phyloP scores from a whole-genome alignment of 106 monocot species.

The Phalaenopsis aphrodite region DNA sequence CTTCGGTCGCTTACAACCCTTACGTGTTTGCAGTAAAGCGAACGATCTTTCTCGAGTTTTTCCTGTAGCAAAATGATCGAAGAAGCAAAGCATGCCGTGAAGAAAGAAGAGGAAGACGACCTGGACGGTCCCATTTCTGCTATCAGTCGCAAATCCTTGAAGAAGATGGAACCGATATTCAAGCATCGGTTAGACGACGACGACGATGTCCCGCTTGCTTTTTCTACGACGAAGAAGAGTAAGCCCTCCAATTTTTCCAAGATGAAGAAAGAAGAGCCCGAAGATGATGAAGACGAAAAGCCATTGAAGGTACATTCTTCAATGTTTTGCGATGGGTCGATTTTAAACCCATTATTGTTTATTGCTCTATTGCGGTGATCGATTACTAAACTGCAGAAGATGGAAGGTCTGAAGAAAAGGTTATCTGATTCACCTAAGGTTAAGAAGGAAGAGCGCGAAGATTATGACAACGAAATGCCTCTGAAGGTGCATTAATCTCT shows the following conservation, averaged over 20 bases:
- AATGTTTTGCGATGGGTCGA: not conserved
- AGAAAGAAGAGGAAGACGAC: slow-evolving; percentile 3
- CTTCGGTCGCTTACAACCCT: not conserved
- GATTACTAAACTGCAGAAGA: slow-evolving; percentile 6
- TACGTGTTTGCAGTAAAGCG: too few relatives aligned
- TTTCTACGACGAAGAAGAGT: slow-evolving; percentile 28
- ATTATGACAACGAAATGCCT: slow-evolving; percentile 15
- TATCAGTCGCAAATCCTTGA: not conserved
- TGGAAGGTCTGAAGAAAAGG: slow-evolving; percentile 14
- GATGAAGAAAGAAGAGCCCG: slow-evolving; percentile 27
- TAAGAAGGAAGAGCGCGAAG: slow-evolving; percentile 23
- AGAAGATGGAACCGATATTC: not conserved
- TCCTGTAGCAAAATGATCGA: not conserved
- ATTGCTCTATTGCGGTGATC: not conserved
- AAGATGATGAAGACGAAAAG: slow-evolving; percentile 18
- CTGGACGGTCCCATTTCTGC: slow-evolving; percentile 4
- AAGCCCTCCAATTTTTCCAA: slow-evolving; percentile 12
- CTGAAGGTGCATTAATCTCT: not conserved
- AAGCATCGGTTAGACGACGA: slow-evolving; percentile 18
- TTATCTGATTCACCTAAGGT: slow-evolving; percentile 11
- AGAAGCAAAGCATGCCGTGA: not conserved
- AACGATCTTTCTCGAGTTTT: not conserved
- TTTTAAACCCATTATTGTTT: not conserved
- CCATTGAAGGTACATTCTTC: slow-evolving; percentile 9
- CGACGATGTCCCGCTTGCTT: slow-evolving; percentile 23